Conservation (phyloP, 2,329 filamentous ascomycete species). For the Botrytis fragariae region DNA sequence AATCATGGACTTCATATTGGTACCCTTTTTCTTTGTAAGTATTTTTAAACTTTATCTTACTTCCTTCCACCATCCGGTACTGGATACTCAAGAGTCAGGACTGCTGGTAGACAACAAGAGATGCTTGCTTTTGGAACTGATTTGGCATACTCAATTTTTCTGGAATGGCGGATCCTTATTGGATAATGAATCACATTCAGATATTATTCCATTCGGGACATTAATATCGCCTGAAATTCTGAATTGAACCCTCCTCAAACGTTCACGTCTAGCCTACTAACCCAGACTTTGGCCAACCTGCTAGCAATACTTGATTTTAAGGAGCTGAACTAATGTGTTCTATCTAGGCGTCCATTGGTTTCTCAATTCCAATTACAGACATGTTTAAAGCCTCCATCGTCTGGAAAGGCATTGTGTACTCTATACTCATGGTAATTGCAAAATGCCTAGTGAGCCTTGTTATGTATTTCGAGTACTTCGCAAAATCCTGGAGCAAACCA, state of each 20-base stretch:
- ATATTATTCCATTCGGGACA: background rate
- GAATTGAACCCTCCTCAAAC: background rate
- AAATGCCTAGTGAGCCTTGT: conserved; percentile 57
- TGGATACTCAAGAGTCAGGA: background rate
- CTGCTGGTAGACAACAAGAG: background rate
- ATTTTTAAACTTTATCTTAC: background rate
- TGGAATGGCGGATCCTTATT: background rate
- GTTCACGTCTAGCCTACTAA: background rate
- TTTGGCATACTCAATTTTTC: background rate
- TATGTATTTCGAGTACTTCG: conserved; percentile 27
- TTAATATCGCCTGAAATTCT: background rate
- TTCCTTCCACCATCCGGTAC: background rate
- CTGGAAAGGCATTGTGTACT: conserved; percentile 73
- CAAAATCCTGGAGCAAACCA: background rate
- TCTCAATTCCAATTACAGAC: conserved; percentile 70
- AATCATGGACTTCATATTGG: conserved; percentile 45
- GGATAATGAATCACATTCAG: background rate
- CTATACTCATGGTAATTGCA: conserved; percentile 64
- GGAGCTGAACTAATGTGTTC: background rate
- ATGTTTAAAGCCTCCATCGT: conserved; percentile 64
- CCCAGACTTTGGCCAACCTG: background rate
- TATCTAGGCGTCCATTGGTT: conserved; percentile 61
- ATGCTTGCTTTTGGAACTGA: background rate
- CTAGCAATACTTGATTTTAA: background rate
- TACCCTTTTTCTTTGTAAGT: conserved; percentile 62